Evolutionary conservation across 2,329 filamentous ascomycete species (phyloP).

Genomic region (Diaporthe australafricana): DNA sequence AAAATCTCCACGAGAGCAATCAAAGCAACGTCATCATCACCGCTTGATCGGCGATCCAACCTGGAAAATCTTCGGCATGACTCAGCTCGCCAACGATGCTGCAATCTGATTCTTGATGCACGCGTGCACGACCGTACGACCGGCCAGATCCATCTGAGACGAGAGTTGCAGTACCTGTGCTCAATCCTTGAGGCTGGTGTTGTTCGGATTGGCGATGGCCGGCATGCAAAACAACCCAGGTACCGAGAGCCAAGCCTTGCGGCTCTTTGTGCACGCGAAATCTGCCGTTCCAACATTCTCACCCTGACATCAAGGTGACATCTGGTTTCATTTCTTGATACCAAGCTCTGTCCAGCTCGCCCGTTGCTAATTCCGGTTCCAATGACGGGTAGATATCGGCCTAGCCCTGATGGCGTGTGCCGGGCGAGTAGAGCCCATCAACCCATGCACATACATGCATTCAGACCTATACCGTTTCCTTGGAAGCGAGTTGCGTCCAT

Average conservation of each 20-base stretch:
- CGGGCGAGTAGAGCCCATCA: not conserved
- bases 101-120: not conserved
- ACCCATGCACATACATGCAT: not conserved
- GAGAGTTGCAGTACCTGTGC: not conserved
- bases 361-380: constrained; percentile 2
- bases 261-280: not conserved
- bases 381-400: constrained; percentile 11
- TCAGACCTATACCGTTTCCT: not conserved
- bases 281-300: not conserved
- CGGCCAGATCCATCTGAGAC: not conserved
- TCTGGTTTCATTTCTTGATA: not conserved
- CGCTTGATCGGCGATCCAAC: constrained; percentile 6
- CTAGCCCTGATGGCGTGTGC: not conserved
- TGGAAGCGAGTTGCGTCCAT: not conserved
- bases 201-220: not conserved
- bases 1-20: not conserved
- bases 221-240: not conserved
- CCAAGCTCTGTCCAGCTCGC: not conserved
- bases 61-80: constrained; percentile 17
- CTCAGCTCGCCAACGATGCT: not conserved
- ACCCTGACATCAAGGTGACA: constrained; percentile 8
- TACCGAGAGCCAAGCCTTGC: constrained; percentile 8
- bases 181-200: not conserved
- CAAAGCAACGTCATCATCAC: constrained; percentile 23
- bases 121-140: not conserved